Conservation (phyloP, 1,284 basidiomycete species). For the Trametes hirsuta region DNA sequence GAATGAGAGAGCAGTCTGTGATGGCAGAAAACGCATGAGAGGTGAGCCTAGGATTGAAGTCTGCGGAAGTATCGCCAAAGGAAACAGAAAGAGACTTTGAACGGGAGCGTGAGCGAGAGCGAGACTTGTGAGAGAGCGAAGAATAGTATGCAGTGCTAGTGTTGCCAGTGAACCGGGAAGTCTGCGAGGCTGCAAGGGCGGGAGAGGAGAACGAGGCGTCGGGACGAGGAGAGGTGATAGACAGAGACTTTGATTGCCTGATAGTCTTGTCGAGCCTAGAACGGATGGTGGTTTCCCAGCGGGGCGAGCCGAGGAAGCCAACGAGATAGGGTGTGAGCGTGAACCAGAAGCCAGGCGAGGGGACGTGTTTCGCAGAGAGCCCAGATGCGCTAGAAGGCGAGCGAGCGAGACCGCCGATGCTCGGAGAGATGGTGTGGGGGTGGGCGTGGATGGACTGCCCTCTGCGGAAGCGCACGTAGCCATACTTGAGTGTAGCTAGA, state of each 20-base stretch:
- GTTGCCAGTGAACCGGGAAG: slow-evolving; percentile 10
- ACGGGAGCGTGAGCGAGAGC: slow-evolving; percentile 8
- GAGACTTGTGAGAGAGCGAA: slow-evolving; percentile 13
- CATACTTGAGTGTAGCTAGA: slow-evolving; percentile 22
- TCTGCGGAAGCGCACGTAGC: slow-evolving; percentile 24
- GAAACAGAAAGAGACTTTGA: slow-evolving; percentile 18
- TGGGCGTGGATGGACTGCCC: slow-evolving; percentile 21
- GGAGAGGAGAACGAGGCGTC: slow-evolving; percentile 5
- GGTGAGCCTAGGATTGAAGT: not conserved
- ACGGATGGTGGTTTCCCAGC: slow-evolving; percentile 29
- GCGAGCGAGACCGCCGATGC: not conserved
- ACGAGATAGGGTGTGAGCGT: slow-evolving; percentile 24
- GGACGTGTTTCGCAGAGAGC: not conserved
- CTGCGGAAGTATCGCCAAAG: slow-evolving; percentile 11
- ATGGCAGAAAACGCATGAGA: slow-evolving; percentile 18
- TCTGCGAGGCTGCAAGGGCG: slow-evolving; percentile 6
- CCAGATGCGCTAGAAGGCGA: not conserved
- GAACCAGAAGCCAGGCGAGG: not conserved
- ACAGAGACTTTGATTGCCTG: slow-evolving; percentile 1
- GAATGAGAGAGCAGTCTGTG: slow-evolving; percentile 25
- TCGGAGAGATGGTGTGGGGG: not conserved
- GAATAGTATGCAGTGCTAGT: slow-evolving; percentile 16
- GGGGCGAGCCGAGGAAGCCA: slow-evolving; percentile 27
- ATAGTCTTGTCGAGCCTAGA: slow-evolving; percentile 13
- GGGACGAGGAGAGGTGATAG: not conserved